These are phyloP conservation scores for Taphrina pruni DNA, from an alignment of 1,139 yeast species.

Conservation along the genomic window DNA sequence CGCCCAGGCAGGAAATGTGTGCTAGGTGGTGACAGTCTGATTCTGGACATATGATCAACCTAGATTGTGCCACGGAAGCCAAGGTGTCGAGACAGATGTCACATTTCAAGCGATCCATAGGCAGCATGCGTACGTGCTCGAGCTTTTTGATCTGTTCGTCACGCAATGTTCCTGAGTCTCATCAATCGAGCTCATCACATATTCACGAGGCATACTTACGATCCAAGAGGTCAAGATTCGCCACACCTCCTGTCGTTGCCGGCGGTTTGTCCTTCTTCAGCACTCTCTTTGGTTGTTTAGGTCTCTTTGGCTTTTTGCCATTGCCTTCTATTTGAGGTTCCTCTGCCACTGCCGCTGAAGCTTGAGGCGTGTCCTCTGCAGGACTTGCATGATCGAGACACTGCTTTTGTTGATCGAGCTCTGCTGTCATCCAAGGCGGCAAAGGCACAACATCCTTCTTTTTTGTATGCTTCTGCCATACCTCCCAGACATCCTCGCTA, in stretches of 20 bases:
- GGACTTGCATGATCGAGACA: background rate
- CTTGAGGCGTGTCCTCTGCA: background rate
- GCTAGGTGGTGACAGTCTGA: slow-evolving; percentile 16
- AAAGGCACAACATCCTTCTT: slow-evolving; percentile 16
- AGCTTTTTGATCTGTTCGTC: slow-evolving; percentile 6
- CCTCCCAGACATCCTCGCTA: slow-evolving; percentile 33
- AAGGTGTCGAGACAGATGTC: background rate
- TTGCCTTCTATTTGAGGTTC: background rate
- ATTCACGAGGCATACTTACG: background rate
- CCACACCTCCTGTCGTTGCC: slow-evolving; percentile 18
- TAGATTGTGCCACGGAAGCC: slow-evolving; percentile 6
- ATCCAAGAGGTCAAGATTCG: slow-evolving; percentile 31
- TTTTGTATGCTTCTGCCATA: slow-evolving; percentile 29
- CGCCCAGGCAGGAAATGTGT: slow-evolving; percentile 30
- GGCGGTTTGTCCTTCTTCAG: background rate
- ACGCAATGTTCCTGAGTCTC: slow-evolving; percentile 6
- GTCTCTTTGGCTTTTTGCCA: background rate
- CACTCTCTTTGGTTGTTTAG: slow-evolving; percentile 1
- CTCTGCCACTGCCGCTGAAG: background rate
- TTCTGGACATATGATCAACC: slow-evolving; percentile 25
- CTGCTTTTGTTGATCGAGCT: slow-evolving; percentile 19
- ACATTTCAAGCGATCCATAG: background rate
- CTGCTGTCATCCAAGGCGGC: slow-evolving; percentile 37
- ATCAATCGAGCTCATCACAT: background rate
- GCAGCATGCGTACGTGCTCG: background rate